These are phyloP conservation scores for Arthroderma sp. DNA, from an alignment of 2,329 filamentous ascomycete species.

Conservation along the genomic window DNA sequence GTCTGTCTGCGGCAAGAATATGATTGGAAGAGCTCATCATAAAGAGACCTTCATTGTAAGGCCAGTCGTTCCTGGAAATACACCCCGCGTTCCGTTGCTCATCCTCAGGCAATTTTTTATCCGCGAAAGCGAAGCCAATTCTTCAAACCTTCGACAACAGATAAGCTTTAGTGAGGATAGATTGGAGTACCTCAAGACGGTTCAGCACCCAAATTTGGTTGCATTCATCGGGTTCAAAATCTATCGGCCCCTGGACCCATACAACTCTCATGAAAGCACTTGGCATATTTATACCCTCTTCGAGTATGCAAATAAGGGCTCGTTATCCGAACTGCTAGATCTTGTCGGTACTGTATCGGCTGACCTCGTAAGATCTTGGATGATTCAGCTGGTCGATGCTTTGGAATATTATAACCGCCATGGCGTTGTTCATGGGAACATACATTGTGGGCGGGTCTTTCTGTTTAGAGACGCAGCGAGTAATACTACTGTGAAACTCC, in stretches of 20 bases:
- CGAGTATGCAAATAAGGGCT: conserved; percentile 68
- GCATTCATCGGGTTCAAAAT: conserved; percentile 76
- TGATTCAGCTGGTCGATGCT: conserved; percentile 79
- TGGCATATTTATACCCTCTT: conserved; percentile 68
- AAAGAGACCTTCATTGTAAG: conserved; percentile 56
- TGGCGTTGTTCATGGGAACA: conserved; percentile 69
- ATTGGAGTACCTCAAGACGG: conserved; percentile 59
- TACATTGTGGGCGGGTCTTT: conserved; percentile 68
- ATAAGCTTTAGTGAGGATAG: conserved; percentile 64
- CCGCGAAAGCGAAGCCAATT: conserved; percentile 43
- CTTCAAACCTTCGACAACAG: conserved; percentile 56
- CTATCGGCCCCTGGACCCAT: conserved; percentile 34
- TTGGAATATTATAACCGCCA: conserved; percentile 76
- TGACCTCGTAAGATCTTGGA: conserved; percentile 71
- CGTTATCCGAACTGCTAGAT: conserved; percentile 68
- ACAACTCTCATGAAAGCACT: conserved; percentile 27
- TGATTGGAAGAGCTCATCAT: conserved; percentile 51
- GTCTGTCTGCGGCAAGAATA: conserved; percentile 55
- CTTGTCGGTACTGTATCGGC: conserved; percentile 61
- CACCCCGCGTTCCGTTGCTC: conserved; percentile 47
- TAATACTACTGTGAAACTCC: conserved; percentile 49
- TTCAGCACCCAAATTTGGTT: conserved; percentile 64
- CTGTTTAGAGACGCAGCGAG: conserved; percentile 57
- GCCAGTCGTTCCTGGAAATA: conserved; percentile 46
- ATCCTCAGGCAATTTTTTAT: conserved; percentile 60